Evolutionary conservation across 78 protist species (phyloP).

Genomic region (Polysphondylium violaceum): DNA sequence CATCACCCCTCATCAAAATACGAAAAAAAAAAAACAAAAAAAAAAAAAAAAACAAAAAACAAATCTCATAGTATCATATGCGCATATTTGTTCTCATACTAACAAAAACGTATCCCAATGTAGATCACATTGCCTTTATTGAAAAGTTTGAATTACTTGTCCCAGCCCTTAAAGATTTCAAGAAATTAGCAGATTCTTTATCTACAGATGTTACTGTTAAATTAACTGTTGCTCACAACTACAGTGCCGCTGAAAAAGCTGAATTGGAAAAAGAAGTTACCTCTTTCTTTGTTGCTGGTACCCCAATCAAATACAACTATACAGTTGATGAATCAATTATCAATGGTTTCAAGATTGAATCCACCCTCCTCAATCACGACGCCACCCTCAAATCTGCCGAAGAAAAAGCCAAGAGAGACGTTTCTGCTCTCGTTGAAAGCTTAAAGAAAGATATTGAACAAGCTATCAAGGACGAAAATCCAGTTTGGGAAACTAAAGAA

Average conservation of each 20-base stretch:
- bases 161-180: slow-evolving; percentile 40
- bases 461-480: slow-evolving; percentile 15
- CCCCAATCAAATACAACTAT: slow-evolving; percentile 20
- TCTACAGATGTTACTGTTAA: slow-evolving; percentile 42
- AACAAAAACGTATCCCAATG: too few relatives aligned
- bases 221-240: slow-evolving; percentile 65
- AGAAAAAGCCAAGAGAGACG: slow-evolving; percentile 29
- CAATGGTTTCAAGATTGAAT: slow-evolving; percentile 62
- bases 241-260: slow-evolving; percentile 27
- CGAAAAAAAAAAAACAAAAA: too few relatives aligned
- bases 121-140: slow-evolving; percentile 7
- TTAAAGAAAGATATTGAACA: slow-evolving; percentile 31
- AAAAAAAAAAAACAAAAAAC: too few relatives aligned
- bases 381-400: slow-evolving; percentile 38
- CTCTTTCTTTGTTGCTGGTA: slow-evolving; percentile 55
- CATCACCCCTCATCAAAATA: too few relatives aligned
- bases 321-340: slow-evolving; percentile 52
- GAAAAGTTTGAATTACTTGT: slow-evolving; percentile 11
- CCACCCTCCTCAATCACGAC: slow-evolving; percentile 62
- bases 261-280: slow-evolving; percentile 10
- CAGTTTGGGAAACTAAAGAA: slow-evolving; percentile 66
- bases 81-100: background rate
- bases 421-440: slow-evolving; percentile 2
- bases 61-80: background rate
- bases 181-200: slow-evolving; percentile 62